Percentiles rank a stretch among this genome's conserved stretches.
These are phyloP conservation scores for Alternaria sp. DNA, from an alignment of 2,329 filamentous ascomycete species.

Conservation along the genomic window DNA sequence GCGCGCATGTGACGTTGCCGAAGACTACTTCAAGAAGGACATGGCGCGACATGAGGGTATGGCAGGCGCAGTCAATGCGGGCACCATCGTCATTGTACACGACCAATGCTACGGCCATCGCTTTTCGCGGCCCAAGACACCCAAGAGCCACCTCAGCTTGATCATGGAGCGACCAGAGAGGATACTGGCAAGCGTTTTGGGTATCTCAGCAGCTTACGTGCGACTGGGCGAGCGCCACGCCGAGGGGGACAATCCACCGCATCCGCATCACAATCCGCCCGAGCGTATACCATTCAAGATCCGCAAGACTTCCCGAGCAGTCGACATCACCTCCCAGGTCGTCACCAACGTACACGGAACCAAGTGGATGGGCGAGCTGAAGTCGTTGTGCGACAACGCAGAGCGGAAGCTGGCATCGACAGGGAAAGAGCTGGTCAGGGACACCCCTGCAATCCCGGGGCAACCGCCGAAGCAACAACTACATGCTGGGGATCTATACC, in stretches of 20 bases:
- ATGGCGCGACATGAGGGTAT: slow-evolving; percentile 67
- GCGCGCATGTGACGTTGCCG: slow-evolving; percentile 69
- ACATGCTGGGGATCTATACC: slow-evolving; percentile 89
- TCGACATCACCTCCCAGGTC: slow-evolving; percentile 76
- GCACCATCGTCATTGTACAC: slow-evolving; percentile 86
- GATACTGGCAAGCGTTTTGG: slow-evolving; percentile 82
- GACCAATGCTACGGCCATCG: slow-evolving; percentile 96
- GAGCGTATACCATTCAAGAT: slow-evolving; percentile 82
- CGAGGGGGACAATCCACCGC: slow-evolving; percentile 73
- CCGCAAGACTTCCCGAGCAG: slow-evolving; percentile 75
- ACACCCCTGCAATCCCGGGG: slow-evolving; percentile 34
- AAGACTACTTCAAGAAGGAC: slow-evolving; percentile 74
- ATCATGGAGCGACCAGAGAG: slow-evolving; percentile 96
- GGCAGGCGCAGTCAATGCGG: slow-evolving; percentile 50
- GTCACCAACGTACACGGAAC: slow-evolving; percentile 91
- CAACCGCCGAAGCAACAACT: slow-evolving; percentile 71
- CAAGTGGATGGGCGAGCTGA: slow-evolving; percentile 94
- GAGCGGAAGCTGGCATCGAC: slow-evolving; percentile 79
- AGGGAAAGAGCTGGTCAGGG: slow-evolving; percentile 78
- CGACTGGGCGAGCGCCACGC: slow-evolving; percentile 83
- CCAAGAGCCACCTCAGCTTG: slow-evolving; percentile 73
- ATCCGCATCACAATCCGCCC: slow-evolving; percentile 68
- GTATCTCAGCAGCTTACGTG: slow-evolving; percentile 87
- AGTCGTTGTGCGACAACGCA: slow-evolving; percentile 82
- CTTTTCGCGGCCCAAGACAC: slow-evolving; percentile 83